phyloP scores from a whole-genome alignment of 257 asterid genomes.

The Gynochthodes officinalis region DNA sequence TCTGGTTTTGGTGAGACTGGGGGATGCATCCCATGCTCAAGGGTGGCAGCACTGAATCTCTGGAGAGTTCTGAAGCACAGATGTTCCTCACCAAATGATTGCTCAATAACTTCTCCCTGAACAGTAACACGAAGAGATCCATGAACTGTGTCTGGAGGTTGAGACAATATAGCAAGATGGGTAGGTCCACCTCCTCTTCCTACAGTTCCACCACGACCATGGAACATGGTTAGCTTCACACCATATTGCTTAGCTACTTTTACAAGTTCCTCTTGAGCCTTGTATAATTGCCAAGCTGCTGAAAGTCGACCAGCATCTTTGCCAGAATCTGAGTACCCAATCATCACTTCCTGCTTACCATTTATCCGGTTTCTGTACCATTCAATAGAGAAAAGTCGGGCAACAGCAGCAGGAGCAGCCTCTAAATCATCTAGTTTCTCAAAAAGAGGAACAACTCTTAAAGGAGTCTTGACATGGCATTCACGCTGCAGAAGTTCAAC shows the following conservation, averaged over 20 bases:
- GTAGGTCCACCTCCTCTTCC: slow-evolving; percentile 66
- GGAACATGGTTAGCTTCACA: slow-evolving; percentile 56
- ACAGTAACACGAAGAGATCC: slow-evolving; percentile 54
- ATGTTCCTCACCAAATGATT: slow-evolving; percentile 52
- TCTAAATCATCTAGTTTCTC: slow-evolving; percentile 49
- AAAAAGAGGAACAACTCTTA: slow-evolving; percentile 53
- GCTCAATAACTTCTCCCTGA: slow-evolving; percentile 59
- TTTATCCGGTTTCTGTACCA: slow-evolving; percentile 49
- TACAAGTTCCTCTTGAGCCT: slow-evolving; percentile 55
- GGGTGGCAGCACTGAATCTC: slow-evolving; percentile 49
- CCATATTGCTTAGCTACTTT: slow-evolving; percentile 45
- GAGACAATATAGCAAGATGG: slow-evolving; percentile 59
- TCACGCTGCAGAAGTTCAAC: slow-evolving; percentile 56
- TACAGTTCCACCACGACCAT: slow-evolving; percentile 58
- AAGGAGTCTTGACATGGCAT: slow-evolving; percentile 39
- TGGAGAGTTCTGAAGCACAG: slow-evolving; percentile 59
- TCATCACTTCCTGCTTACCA: slow-evolving; percentile 57
- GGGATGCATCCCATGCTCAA: slow-evolving; percentile 54
- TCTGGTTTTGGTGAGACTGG: slow-evolving; percentile 51
- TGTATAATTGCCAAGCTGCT: slow-evolving; percentile 56
- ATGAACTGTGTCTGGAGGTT: slow-evolving; percentile 53
- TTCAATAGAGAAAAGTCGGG: slow-evolving; percentile 49
- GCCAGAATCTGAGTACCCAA: slow-evolving; percentile 60
- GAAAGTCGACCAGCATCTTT: slow-evolving; percentile 59
- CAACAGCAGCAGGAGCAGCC: slow-evolving; percentile 54